Base-by-base conservation (phyloP, 768 basidiomycete genomes). In the Nevesoporus exiguus region DNA sequence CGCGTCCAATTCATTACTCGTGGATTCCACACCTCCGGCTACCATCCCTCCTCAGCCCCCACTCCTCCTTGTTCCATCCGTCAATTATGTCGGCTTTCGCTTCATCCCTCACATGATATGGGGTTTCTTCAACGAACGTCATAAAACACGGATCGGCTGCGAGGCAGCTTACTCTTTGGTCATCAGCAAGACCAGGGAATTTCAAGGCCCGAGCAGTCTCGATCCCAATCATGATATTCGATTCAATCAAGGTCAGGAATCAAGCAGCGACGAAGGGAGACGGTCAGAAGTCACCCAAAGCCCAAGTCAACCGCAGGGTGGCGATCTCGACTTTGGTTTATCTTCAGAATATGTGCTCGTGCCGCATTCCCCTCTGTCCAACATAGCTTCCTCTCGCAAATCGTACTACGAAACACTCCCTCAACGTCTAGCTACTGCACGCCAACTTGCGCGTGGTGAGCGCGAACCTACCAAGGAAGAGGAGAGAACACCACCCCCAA, bases 381-480 rank as follows among this genome's bases (percentile, higher is more conserved):
- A 84, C 41, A 86, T 87, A 48, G 78, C 82, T 52, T 84, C 86
- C 59, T 78, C 85, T 6, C 83, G 93, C 30, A 77, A 80, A 58
- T 82, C 81, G 53, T 98, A 91, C 72, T 94, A 95, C 66, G 77
- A 82, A 17, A 75, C 76, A 13, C 79, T 98, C 19, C 78, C 83
- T 2, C 76, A 75, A 25, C 83, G 83, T 66, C 75, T 98, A 14
- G 76, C 75, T 22, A 80, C 77, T 2, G 91, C 93, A 22, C 83
- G 95, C 19, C 85, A 82, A 44, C 79, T 97, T 14, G 82, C 87
- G 8, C 79, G 80, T 8, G 84, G 90, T 2, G 80, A 78, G 29
- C 80, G 93, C 13, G 87, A 93, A 61, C 84, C 86, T n/a, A 96
- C 93, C 14, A 89, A 88, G 65, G 90, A 88, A 55, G 96, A 98